Base-by-base conservation (phyloP, 2,329 filamentous ascomycete genomes). In the Fusarium oxysporum region DNA sequence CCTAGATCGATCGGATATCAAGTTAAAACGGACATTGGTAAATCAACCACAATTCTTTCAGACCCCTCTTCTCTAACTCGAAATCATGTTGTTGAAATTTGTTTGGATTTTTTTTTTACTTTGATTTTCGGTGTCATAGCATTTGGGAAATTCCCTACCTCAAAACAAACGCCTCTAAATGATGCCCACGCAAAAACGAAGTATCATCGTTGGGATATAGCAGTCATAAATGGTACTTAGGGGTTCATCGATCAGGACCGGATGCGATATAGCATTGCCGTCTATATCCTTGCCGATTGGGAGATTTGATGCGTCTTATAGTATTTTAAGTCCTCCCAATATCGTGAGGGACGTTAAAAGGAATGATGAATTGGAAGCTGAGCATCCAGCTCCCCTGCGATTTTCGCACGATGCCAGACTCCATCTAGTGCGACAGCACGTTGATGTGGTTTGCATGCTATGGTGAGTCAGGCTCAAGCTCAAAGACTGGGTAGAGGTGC, bases 151-250 rank as follows among this genome's bases (percentile, higher is more conserved):
- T 53, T 66, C 56, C 41, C 44, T 50, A 64, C 65, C 66, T 74
- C 62, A 44, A 65, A 75, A 64, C 51, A 53, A 65, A 75, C 75
- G 75, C 72, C 70, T 76, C 75, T 77, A 77, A 72, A 76, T 70
- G 57, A 63, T 76, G 56, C 69, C 72, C 70, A 72, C 45, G 65
- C 65, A 74, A 72, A 65, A 66, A 48, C 13, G 28, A 53, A 62
- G 28, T 59, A 43, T 58, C 32, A 38, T 68, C 28, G 13, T 65
- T 48, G 28, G 44, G 38, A 67, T 62, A 70, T 55, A 38, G 51
- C 40, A 68, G 60, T 66, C 62, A 59, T 70, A 74, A 70, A 64
- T 58, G 53, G 45, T 38, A 57, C 32, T 35, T 45, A 44, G 45
- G 40, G 32, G 30, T 47, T 70, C 35, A 50, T 44, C 47, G 43